Percentiles rank a stretch among this genome's conserved stretches.
These are phyloP conservation scores for Sarcodon aspratus DNA, from an alignment of 768 basidiomycete species.

Conservation along the genomic window DNA sequence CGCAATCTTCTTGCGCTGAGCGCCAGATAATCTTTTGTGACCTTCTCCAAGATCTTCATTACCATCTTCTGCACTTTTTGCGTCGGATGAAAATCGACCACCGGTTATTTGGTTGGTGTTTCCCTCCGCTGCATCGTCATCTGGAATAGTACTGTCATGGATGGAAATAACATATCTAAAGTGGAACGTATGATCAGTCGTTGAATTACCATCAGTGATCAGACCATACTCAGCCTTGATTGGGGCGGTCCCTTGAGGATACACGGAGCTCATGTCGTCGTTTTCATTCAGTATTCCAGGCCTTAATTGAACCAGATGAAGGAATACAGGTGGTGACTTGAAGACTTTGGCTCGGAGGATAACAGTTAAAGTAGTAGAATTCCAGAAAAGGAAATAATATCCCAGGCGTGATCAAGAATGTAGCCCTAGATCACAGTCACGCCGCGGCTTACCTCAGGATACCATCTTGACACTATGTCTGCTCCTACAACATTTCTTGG, in stretches of 20 bases:
- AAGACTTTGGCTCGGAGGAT: too few relatives aligned
- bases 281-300: too few relatives aligned
- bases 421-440: too few relatives aligned
- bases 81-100: constrained; percentile 2
- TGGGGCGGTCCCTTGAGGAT: constrained; percentile 36
- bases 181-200: neutral
- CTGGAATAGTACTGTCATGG: constrained; percentile 18
- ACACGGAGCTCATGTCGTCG: constrained; percentile 2
- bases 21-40: constrained; percentile 15
- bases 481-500: constrained; percentile 15
- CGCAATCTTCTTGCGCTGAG: constrained; percentile 32
- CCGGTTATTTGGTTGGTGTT: constrained; percentile 24
- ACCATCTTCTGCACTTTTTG: constrained; percentile 11
- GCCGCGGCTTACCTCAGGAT: too few relatives aligned
- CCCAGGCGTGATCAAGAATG: too few relatives aligned
- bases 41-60: neutral
- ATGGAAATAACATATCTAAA: constrained; percentile 29
- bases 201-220: neutral
- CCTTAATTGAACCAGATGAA: too few relatives aligned
- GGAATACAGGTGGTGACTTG: neutral
- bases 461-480: constrained; percentile 14
- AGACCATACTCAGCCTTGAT: constrained; percentile 38
- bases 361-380: neutral
- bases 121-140: constrained; percentile 60
- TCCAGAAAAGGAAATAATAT: too few relatives aligned